phyloP scores from a whole-genome alignment of 164 flowering plant genomes.

The Liquidambar formosana region DNA sequence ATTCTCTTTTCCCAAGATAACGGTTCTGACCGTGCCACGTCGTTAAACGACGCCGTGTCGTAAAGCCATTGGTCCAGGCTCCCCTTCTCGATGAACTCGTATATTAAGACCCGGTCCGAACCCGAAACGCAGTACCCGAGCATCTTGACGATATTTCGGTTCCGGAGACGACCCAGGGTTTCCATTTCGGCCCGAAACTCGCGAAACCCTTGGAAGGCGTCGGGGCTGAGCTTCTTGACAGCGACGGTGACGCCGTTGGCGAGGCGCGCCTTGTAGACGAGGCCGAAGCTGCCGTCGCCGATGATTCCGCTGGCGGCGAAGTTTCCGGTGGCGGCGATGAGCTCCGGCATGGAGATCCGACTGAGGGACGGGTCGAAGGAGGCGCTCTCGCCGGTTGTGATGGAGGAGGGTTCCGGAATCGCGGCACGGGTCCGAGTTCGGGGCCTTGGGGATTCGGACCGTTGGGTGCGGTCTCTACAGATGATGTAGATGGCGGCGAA shows the following conservation, averaged over 20 bases:
- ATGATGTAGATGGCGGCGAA: conserved; percentile 26
- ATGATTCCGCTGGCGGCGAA: conserved; percentile 62
- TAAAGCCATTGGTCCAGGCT: conserved; percentile 76
- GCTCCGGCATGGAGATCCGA: conserved; percentile 66
- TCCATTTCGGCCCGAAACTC: conserved; percentile 94
- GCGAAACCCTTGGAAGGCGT: conserved; percentile 80
- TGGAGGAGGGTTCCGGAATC: conserved; percentile 13
- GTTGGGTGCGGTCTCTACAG: conserved; percentile 28
- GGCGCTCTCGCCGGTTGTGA: conserved; percentile 46
- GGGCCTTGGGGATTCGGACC: conserved; percentile 8
- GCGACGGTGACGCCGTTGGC: conserved; percentile 61
- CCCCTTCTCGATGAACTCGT: conserved; percentile 72
- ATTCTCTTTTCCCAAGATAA: conserved; percentile 58
- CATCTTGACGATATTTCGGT: conserved; percentile 61
- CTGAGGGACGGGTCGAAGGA: conserved; percentile 58
- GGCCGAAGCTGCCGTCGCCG: conserved; percentile 89
- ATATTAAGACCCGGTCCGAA: conserved; percentile 63
- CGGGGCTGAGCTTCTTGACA: conserved; percentile 64
- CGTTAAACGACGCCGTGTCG: conserved; percentile 30
- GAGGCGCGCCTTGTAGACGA: conserved; percentile 68
- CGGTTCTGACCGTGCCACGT: conserved; percentile 12
- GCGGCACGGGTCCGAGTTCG: conserved; percentile 16
- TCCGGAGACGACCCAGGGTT: conserved; percentile 63
- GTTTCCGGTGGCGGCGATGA: conserved; percentile 55
- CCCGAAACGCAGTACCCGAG: conserved; percentile 72